These are phyloP conservation scores for Uronychia binucleata DNA, from an alignment of 73 alveolate species.

Conservation along the genomic window DNA sequence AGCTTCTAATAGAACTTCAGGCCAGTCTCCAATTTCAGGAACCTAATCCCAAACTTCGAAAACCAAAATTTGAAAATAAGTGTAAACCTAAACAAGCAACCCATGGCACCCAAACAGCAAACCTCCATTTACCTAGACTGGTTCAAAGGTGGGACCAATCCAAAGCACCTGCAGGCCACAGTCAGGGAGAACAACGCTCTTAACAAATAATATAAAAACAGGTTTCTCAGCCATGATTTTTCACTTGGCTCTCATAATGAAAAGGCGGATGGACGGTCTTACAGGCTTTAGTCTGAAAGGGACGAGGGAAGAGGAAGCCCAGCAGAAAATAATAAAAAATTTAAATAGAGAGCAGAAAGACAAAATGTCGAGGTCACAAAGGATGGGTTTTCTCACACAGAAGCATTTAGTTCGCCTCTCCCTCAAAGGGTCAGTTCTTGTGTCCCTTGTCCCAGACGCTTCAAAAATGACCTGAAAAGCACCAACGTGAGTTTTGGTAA, in stretches of 20 bases:
- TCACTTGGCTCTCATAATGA: neutral
- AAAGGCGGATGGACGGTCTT: neutral
- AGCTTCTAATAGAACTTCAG: neutral
- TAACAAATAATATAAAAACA: neutral
- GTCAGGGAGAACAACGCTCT: neutral
- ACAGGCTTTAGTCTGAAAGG: neutral
- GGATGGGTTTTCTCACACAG: neutral
- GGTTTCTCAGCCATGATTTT: neutral
- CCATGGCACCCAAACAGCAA: neutral
- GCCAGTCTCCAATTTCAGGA: neutral
- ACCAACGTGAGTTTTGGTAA: neutral
- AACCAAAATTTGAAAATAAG: neutral
- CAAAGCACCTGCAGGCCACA: neutral
- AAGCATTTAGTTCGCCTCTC: neutral
- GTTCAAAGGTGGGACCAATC: neutral
- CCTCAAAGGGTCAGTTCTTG: neutral
- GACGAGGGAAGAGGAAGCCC: neutral
- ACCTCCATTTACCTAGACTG: neutral
- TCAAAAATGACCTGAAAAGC: neutral
- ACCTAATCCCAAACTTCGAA: neutral
- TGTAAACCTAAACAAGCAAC: neutral
- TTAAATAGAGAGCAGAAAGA: neutral
- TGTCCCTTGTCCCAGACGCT: neutral
- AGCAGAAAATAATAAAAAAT: neutral
- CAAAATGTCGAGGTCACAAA: neutral